Evolutionary conservation across 2,329 filamentous ascomycete genomes (phyloP), one percentile per base, ranked within the genome.

Genomic region (Grosmannia penicillata): DNA sequence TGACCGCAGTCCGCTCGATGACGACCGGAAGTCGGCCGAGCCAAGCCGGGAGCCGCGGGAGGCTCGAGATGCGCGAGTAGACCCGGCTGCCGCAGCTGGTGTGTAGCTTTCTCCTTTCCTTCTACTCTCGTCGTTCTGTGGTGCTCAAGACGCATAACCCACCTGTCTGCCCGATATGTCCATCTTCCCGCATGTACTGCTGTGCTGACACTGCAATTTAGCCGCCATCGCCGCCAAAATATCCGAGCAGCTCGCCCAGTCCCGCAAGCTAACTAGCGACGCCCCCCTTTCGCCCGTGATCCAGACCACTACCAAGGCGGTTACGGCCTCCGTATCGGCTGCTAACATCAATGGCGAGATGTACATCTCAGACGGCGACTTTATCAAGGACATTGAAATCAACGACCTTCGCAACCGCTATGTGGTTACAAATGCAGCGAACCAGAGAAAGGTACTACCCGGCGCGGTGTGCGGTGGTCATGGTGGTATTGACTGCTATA

Each of bases 361-460:
- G 57, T 96, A 96, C 56, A 82, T 93, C 51, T 82, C 87, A 45
- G 91, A 96, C 56, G 91, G 91, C 52, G 91, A 98, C 62, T 96
- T 83, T 58, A 96, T 98, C 63, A 91, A 93, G 61, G 91, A 98
- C 55, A 94, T 98, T 54, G 91, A 96, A 66, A 85, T 98, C 66
- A 98, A 98, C 60, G 89, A 96, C 61, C 65, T 96, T 54, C 81
- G 89, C 47, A 98, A 96, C 58, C 83, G 89, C 51, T 98, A 98
- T 61, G 81, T 87, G 58, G 72, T 98, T 65, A 98, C 89, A 47
- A 96, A 95, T 68, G 86, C 87, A 54, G 82, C 85, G 52, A 94
- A 86, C 48, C 91, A 96, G 70, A 93, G 94, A 75, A 94, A 91
- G 89, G 91, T 98, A 95, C 93, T n/a, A n/a, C n/a, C n/a, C n/a